phyloP scores from a whole-genome alignment of 2,329 filamentous ascomycete genomes.

The Arthrobotrys megalospora region DNA sequence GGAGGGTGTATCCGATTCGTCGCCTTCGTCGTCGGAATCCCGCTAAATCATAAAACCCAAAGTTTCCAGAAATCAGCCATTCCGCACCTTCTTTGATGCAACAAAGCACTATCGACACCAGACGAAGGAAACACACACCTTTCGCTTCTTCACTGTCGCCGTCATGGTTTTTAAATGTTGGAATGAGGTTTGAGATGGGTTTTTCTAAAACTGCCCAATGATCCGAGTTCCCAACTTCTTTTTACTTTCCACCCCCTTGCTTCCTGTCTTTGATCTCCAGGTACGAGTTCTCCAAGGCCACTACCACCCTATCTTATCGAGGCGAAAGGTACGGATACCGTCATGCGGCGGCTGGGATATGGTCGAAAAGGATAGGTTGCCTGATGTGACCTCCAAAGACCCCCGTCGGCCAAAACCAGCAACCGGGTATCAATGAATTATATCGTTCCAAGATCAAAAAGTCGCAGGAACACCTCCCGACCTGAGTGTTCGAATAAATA shows the following conservation, averaged over 20 bases:
- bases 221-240: background rate
- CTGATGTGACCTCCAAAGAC: background rate
- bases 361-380: constrained; percentile 6
- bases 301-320: constrained; percentile 54
- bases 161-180: constrained; percentile 34
- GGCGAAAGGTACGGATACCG: constrained; percentile 26
- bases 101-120: background rate
- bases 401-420: too few species aligned
- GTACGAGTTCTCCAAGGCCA: constrained; percentile 26
- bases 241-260: constrained; percentile 5
- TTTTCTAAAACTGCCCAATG: background rate
- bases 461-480: too few species aligned
- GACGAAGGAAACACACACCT: constrained; percentile 39
- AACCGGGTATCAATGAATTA: too few species aligned
- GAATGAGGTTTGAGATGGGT: background rate
- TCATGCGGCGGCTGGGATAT: constrained; percentile 35
- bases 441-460: too few species aligned
- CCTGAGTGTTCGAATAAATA: too few species aligned
- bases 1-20: constrained; percentile 51
- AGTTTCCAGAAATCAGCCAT: background rate
- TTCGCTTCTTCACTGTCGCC: constrained; percentile 53
- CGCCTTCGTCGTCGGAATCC: constrained; percentile 58
- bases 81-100: background rate
- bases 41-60: constrained; percentile 32
- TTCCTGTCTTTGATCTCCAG: background rate